Evolutionary conservation across 192 early-diverging fungal genomes (phyloP).

Genomic region (Coemansia sp.): DNA sequence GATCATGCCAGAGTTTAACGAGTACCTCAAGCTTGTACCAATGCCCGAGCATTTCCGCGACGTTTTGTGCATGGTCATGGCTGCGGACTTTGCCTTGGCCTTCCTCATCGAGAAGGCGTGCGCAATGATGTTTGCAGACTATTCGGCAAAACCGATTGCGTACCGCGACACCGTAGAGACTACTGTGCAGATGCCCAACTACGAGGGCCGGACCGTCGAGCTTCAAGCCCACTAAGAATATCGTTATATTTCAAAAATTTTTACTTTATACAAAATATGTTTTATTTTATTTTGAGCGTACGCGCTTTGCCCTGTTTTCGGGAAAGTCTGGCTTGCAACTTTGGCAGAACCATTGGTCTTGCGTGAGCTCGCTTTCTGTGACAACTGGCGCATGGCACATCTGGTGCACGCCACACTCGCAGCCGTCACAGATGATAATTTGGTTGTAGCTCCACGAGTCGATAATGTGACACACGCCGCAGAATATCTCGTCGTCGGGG

Average conservation of each 20-base stretch:
- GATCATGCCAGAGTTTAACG: conserved; percentile 85
- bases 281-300: background rate
- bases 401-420: conserved; percentile 55
- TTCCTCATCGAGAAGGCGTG: conserved; percentile 81
- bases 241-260: too few relatives aligned
- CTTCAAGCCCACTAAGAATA: background rate
- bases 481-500: conserved; percentile 55
- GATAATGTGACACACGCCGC: conserved; percentile 24
- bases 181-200: conserved; percentile 42
- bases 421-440: conserved; percentile 55
- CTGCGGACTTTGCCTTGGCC: conserved; percentile 85
- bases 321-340: conserved; percentile 21
- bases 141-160: conserved; percentile 82
- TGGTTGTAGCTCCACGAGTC: conserved; percentile 52
- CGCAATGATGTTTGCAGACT: conserved; percentile 85
- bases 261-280: too few relatives aligned
- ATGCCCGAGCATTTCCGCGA: conserved; percentile 88
- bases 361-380: conserved; percentile 41
- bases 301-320: conserved; percentile 7
- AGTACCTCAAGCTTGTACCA: conserved; percentile 85
- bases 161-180: conserved; percentile 26
- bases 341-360: conserved; percentile 52
- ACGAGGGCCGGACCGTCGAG: conserved; percentile 20
- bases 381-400: conserved; percentile 52
- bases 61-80: conserved; percentile 82